Evolutionary conservation across 2,329 filamentous ascomycete genomes (phyloP).

Genomic region (Neofusicoccum sp.): DNA sequence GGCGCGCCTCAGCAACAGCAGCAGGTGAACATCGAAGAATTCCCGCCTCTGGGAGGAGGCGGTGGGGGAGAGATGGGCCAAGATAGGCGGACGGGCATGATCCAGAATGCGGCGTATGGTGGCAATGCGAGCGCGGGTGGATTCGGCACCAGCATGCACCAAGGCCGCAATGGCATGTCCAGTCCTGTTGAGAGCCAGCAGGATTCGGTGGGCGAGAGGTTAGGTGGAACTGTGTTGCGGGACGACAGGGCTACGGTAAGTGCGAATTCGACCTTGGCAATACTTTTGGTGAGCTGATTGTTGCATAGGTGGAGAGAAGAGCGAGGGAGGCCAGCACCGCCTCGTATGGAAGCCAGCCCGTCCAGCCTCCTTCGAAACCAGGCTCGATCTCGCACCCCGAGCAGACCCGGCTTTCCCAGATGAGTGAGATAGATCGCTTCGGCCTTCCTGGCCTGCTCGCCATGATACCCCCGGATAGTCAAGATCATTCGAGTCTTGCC

Average conservation of each 20-base stretch:
- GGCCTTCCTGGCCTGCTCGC: constrained; percentile 62
- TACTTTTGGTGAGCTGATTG: neutral
- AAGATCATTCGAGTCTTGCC: constrained; percentile 54
- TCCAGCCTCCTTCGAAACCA: constrained; percentile 13
- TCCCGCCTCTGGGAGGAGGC: constrained; percentile 61
- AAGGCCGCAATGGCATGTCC: constrained; percentile 47
- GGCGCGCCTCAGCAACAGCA: constrained; percentile 53
- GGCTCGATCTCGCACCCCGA: constrained; percentile 21
- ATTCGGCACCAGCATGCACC: constrained; percentile 45
- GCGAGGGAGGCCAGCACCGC: constrained; percentile 21
- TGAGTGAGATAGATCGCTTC: constrained; percentile 63
- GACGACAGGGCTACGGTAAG: constrained; percentile 17
- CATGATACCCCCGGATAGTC: constrained; percentile 58
- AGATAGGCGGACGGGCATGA: constrained; percentile 53
- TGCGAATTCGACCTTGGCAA: no score
- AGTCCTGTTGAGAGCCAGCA: constrained; percentile 42
- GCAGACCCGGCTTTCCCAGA: constrained; percentile 54
- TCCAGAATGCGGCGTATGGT: constrained; percentile 53
- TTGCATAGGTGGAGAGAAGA: constrained; percentile 9
- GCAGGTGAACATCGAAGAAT: constrained; percentile 61
- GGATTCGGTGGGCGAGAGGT: constrained; percentile 27
- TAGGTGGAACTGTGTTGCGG: constrained; percentile 14
- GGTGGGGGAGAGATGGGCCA: constrained; percentile 53
- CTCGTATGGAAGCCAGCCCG: constrained; percentile 21
- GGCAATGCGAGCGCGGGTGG: constrained; percentile 34